Evolutionary conservation across 345 rosid genomes (phyloP).

Genomic region (Citrus trifoliata): DNA sequence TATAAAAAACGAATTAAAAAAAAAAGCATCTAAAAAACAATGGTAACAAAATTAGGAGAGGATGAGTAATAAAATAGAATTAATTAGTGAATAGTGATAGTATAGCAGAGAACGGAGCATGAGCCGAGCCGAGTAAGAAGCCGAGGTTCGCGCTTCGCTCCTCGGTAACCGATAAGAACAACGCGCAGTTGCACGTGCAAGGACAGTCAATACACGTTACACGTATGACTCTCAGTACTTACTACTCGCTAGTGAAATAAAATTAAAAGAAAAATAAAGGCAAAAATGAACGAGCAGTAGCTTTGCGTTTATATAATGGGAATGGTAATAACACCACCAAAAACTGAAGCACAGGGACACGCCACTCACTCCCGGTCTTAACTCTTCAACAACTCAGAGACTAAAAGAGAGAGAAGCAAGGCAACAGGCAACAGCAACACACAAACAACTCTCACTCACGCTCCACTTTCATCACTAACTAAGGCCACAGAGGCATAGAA

Average conservation of each 20-base stretch:
- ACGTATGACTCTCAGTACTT: conserved; percentile 5
- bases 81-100: neutral
- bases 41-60: neutral
- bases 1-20: neutral
- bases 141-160: conserved; percentile 56
- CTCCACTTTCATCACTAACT: neutral
- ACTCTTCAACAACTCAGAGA: conserved; percentile 5
- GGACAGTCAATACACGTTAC: conserved; percentile 32
- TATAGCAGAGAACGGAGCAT: neutral
- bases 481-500: conserved; percentile 6
- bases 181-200: conserved; percentile 59
- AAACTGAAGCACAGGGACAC: neutral
- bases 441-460: neutral
- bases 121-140: conserved; percentile 54
- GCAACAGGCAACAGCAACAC: conserved; percentile 5
- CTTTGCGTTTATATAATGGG: conserved; percentile 11
- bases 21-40: neutral
- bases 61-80: no score
- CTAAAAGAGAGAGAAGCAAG: neutral
- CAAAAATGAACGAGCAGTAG: neutral
- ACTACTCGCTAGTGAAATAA: neutral
- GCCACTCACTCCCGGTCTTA: conserved; percentile 15
- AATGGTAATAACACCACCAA: conserved; percentile 8
- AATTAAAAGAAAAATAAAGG: neutral
- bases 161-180: conserved; percentile 37